phyloP scores from a whole-genome alignment of 306 rosid species.

The Psophocarpus tetragonolobus region DNA sequence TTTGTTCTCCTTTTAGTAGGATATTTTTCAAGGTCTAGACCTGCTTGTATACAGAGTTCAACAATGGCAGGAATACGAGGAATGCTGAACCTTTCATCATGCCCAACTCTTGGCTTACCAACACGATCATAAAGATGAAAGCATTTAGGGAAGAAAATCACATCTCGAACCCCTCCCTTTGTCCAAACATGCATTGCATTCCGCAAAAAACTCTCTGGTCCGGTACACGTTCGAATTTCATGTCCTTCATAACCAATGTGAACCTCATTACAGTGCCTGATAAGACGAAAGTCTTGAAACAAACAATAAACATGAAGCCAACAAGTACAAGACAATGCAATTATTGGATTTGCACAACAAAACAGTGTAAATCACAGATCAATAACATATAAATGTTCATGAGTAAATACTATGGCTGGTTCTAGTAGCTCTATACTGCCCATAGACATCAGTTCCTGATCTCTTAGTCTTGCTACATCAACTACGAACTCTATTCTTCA shows the following conservation, averaged over 20 bases:
- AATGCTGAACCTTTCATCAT: constrained; percentile 56
- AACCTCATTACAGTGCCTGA: constrained; percentile 70
- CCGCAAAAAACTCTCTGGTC: constrained; percentile 63
- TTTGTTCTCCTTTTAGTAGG: constrained; percentile 80
- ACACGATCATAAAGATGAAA: constrained; percentile 85
- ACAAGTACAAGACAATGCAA: constrained; percentile 6
- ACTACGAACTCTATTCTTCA: neutral
- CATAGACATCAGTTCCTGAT: neutral
- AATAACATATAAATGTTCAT: neutral
- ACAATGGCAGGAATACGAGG: constrained; percentile 74
- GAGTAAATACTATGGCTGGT: neutral
- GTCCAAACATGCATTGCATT: constrained; percentile 72
- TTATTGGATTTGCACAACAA: constrained; percentile 10
- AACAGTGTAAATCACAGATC: constrained; percentile 21
- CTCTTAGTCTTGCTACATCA: neutral
- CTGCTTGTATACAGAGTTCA: constrained; percentile 90
- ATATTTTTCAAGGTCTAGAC: constrained; percentile 59
- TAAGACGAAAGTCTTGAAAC: constrained; percentile 15
- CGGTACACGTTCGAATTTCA: constrained; percentile 75
- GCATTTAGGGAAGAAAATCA: constrained; percentile 65
- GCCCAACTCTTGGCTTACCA: constrained; percentile 81
- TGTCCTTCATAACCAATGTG: constrained; percentile 78
- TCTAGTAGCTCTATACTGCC: neutral
- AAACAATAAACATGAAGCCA: constrained; percentile 14
- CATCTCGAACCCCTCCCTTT: constrained; percentile 66